Evolutionary conservation across 2,329 filamentous ascomycete genomes (phyloP), one percentile per base, ranked within the genome.

Genomic region (Diaporthe ampelina): DNA sequence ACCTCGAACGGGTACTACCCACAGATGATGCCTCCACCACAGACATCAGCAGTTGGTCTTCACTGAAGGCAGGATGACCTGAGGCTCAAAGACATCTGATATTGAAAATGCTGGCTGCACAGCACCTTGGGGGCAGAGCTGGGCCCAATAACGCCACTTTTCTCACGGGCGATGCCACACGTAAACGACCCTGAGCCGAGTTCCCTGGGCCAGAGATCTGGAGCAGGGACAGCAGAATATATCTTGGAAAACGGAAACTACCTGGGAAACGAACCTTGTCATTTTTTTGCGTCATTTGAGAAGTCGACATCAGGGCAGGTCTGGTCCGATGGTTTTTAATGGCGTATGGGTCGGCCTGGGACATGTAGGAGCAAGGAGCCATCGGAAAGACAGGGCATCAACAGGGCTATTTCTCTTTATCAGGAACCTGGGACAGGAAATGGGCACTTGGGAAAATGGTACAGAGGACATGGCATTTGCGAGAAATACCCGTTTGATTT

Each of bases 1-100:
- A 86, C 82, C 57, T 89, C 88, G 7, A 82, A 81, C 29, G 88
- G 88, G 19, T 90, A 88, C 76, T 91, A 90, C 75, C 89, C 89
- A 2, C 86, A 85, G 8, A 81, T 86, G 76, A 80, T 88, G 40
- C 82, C 86, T 9, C 86, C 81, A 2, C 70, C 87, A 32, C 85
- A 87, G 0, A 52, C 73, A 32, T 72, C 73, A 45, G 15, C 70
- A 65, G 26, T 67, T 50, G 85, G 86, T 37, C 85, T 87, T 80
- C 85, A 85, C 76, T 82, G 59, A 73, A 29, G 35, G 35, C 19
- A 45, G 29, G 35, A 45, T 17, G 7, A 10, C n/a, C 43, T 13
- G 37, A 65, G 29, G 21, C 6, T 35, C 11, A 48, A 21, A 24
- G 13, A 48, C 8, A n/a, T 40, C 5, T 35, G 29, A 26, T 35